Percentiles rank a stretch among this genome's conserved stretches.
These are phyloP conservation scores for Helicostylum pulchrum DNA, from an alignment of 192 early-diverging fungal species.

Conservation along the genomic window DNA sequence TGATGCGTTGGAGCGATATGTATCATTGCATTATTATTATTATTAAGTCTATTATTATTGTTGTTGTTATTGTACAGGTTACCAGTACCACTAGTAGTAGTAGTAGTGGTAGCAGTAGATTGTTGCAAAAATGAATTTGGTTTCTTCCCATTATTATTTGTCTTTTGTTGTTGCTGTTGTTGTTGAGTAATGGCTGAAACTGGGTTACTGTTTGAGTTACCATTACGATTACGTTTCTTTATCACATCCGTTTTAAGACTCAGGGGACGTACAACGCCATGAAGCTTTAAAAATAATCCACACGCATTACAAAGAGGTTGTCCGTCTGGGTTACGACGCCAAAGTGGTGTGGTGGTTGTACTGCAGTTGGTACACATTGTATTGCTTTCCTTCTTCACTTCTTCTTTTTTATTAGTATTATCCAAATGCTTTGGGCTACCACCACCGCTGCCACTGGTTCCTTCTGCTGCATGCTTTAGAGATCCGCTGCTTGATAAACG, in stretches of 20 bases:
- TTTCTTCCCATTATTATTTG: neutral
- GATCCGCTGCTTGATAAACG: neutral
- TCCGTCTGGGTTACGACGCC: conserved; percentile 79
- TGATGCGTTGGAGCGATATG: conserved; percentile 2
- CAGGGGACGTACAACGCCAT: conserved; percentile 75
- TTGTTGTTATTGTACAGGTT: neutral
- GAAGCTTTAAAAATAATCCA: conserved; percentile 89
- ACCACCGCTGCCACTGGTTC: no score
- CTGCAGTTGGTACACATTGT: conserved; percentile 73
- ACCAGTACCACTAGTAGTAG: no score
- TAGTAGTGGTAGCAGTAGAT: neutral
- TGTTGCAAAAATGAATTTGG: no score
- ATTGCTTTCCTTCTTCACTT: conserved; percentile 4
- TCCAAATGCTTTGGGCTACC: no score
- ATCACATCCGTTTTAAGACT: conserved; percentile 83
- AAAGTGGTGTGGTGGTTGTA: conserved; percentile 82
- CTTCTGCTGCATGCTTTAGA: no score
- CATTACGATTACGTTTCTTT: conserved; percentile 73
- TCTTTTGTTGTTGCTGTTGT: neutral
- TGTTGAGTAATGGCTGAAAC: neutral
- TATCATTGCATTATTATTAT: neutral
- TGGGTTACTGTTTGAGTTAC: conserved; percentile 16
- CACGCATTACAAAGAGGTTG: conserved; percentile 92
- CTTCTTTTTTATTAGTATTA: no score
- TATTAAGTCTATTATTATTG: neutral